Evolutionary conservation across 192 early-diverging fungal species (phyloP).

Genomic region (Backusella australiensis): DNA sequence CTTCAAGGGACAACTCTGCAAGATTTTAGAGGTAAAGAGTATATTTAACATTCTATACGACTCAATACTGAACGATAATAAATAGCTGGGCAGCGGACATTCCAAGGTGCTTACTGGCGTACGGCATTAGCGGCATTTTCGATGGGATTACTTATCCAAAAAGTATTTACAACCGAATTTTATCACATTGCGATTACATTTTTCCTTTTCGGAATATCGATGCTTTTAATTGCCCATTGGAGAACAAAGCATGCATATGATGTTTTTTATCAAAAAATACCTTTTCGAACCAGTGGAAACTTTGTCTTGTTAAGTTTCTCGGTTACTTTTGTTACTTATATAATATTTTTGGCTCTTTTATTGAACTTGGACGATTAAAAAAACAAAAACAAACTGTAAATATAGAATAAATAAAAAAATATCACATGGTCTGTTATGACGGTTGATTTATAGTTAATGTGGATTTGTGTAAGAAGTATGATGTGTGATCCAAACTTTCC

Average conservation of each 20-base stretch:
- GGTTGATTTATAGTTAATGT: background rate
- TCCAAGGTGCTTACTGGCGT: background rate
- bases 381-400: too few species aligned
- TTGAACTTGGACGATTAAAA: background rate
- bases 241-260: background rate
- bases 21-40: background rate
- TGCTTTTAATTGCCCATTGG: background rate
- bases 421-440: background rate
- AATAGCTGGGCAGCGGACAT: background rate
- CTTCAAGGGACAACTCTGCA: background rate
- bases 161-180: background rate
- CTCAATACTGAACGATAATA: background rate
- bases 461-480: background rate
- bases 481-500: background rate
- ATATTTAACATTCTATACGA: background rate
- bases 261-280: background rate
- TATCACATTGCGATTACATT: background rate
- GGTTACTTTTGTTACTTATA: background rate
- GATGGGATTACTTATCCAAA: background rate
- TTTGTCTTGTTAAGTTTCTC: background rate
- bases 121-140: constrained; percentile 3
- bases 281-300: background rate
- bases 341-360: background rate
- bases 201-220: background rate
- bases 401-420: background rate